These are phyloP conservation scores for Umbelopsis sp. DNA, from an alignment of 371 early-diverging fungal species.

Conservation along the genomic window DNA sequence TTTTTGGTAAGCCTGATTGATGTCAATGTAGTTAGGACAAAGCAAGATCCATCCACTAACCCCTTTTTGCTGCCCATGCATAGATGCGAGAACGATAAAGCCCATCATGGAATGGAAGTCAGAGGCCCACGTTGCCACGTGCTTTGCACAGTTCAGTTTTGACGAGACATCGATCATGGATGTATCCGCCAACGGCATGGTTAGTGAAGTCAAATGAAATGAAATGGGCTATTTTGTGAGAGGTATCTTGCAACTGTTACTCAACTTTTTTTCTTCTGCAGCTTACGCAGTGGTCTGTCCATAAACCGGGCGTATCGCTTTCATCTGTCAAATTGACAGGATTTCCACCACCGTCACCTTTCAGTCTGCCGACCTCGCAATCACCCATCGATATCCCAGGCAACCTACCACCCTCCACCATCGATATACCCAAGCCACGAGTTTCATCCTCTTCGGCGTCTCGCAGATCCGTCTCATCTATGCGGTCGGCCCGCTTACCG, in stretches of 20 bases:
- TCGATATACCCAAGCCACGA: slow-evolving; percentile 21
- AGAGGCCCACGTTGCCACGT: slow-evolving; percentile 39
- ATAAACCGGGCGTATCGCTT: slow-evolving; percentile 53
- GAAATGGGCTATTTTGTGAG: background rate
- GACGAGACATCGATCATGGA: slow-evolving; percentile 68
- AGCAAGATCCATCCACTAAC: background rate
- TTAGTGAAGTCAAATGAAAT: slow-evolving; percentile 19
- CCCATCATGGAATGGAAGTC: slow-evolving; percentile 65
- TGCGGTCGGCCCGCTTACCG: slow-evolving; percentile 29
- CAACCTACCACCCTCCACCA: slow-evolving; percentile 17
- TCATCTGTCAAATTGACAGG: slow-evolving; percentile 34
- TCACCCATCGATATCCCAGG: slow-evolving; percentile 3
- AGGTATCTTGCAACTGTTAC: background rate
- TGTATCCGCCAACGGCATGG: slow-evolving; percentile 52
- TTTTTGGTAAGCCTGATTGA: slow-evolving; percentile 50
- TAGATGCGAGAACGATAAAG: slow-evolving; percentile 62
- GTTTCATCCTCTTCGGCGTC: slow-evolving; percentile 35
- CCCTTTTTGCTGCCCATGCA: background rate
- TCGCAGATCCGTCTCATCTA: slow-evolving; percentile 30
- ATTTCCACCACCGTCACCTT: slow-evolving; percentile 41
- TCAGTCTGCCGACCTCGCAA: slow-evolving; percentile 4
- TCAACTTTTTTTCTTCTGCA: slow-evolving; percentile 11
- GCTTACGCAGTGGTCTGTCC: slow-evolving; percentile 60
- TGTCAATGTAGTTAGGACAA: background rate
- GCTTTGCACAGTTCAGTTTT: slow-evolving; percentile 68